Base-by-base conservation (phyloP, 1,284 basidiomycete species). In the Apiotrichum sp. region DNA sequence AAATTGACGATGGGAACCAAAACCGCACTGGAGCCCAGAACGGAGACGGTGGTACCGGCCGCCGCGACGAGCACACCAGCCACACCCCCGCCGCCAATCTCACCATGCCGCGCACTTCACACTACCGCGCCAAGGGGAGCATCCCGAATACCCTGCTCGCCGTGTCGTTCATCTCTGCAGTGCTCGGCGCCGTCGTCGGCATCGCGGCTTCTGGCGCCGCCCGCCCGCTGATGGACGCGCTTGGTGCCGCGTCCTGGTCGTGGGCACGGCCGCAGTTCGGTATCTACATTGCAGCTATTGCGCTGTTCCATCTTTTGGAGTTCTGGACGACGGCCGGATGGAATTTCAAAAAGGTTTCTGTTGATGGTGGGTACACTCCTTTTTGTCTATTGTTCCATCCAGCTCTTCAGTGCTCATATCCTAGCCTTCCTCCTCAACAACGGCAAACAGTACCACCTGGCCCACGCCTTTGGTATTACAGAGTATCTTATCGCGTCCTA, bases 311-410 rank as follows among this genome's bases (percentile, higher is more conserved):
- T 70, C 87, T 93, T 83, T 84, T 84, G 40, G 96, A 99, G 73
- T 98, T 95, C 71, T 86, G 86, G 51, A 91, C 95, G 6, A 98
- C 96, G 4, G 93, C 93, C 1, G 88, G 89, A 16, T 98, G 90
- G 88, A 98, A 98, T 74, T 78, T 87, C 41, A 86, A 88, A 52
- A 95, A 93, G 72, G 88, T 93, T 66, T 91, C 85, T 59, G 84
- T 95, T 3, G 91, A 96, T 71, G 95, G 93, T 96, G 72, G 80
- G 89, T 40, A 1, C 3, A n/a, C 2, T 3, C 22, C 9, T 9
- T 41, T n/a, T 22, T 32, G 29, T 29, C 32, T 22, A 33, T 32
- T 31, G 36, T 6, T 14, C 43, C 42, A 4, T 45, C 36, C 36
- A 38, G 13, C 36, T 22, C 22, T 22, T 22, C 22, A 22, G 22